Evolutionary conservation across 2,329 filamentous ascomycete species (phyloP), one percentile per base, ranked within the genome.

Genomic region (Ceratocystis lukuohia): DNA sequence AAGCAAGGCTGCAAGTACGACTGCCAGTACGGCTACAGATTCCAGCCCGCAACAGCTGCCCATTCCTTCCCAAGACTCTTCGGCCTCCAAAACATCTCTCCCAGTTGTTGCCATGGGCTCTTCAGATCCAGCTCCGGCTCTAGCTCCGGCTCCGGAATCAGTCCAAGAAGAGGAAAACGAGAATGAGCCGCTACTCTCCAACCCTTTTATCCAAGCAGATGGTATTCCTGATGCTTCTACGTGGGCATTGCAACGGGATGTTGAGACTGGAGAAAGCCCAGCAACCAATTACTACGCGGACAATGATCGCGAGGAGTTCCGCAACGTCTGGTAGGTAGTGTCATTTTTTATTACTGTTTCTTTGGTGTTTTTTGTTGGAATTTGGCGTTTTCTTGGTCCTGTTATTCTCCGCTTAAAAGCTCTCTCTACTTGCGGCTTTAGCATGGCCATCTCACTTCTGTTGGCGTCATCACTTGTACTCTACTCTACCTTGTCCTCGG

Each of bases 291-390:
- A 75, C 62, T 70, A 71, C 30, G 71, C 75, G 1, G 70, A 74
- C n/a, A 59, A 59, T 37, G 74, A 76, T 20, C 73, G 73, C 33
- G 78, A 79, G 2, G 78, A 77, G 66, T 80, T 80, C 68, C 73
- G 74, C 22, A 80, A 80, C 68, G 77, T 79, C n/a, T 80, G 79
- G 79, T 74, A 62, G 37, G 79, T 74, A 62, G 37, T 53, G 6
- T 3, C 20, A 44, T 5, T 61, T 46, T 64, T 46, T 30, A 20
- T 65, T 61, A 44, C 5, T 64, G 53, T 41, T 20, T 46, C 5
- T 65, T 33, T 48, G 37, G 37, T 15, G 10, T 41, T 61, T 56
- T 53, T 59, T 41, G 53, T 33, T 62, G 59, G 5, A 15, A 44
- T 66, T 59, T 10, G 33, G 30, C 48, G 62, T 64, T 63, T 48